Evolutionary conservation across 805 yeast genomes (phyloP), one percentile per base, ranked within the genome.

Genomic region (Ogataea naganishii): DNA sequence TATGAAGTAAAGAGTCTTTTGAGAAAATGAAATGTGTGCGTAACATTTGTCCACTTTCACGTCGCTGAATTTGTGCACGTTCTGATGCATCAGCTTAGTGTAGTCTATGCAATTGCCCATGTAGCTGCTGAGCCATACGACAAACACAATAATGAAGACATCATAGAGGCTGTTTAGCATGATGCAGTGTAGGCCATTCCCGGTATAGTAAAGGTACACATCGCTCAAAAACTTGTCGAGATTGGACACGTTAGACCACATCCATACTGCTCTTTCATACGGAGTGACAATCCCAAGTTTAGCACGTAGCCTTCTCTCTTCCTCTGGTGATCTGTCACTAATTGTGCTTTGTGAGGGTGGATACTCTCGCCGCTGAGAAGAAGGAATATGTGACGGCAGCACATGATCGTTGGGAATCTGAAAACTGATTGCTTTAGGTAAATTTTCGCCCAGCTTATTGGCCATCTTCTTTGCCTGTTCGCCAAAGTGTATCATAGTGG

Each of bases 211-310:
- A 29, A 68, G 66, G 54, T 92, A 92, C 8, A 88, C 71, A 42
- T 89, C 94, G 31, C 74, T 75, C 13, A 92, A 61, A 44, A 89
- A 92, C 26, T 74, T 69, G 57, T 92, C 99, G 51, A 92, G 66
- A 52, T 92, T 92, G 41, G 82, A 84, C 15, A 92, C 84, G 46
- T 92, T 92, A 1, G 97, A 95, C 97, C 98, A 92, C 36, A 84
- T 69, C 85, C 96, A 92, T 12, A 82, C 60, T 0, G 97, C 95
- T 28, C 85, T 61, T 47, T 88, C 96, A 35, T 63, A 62, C 1
- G 82, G 72, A 29, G 75, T 71, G 17, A 75, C 46, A 1, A 66
- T 60, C 6, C 69, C 67, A 6, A 66, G 35, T 23, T 46, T 43
- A 16, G 44, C 46, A 24, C 54, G 39, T 19, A 50, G 36, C 20